Evolutionary conservation across 1,284 basidiomycete genomes (phyloP), one percentile per base, ranked within the genome.

Genomic region (Sanghuangporus baumii): DNA sequence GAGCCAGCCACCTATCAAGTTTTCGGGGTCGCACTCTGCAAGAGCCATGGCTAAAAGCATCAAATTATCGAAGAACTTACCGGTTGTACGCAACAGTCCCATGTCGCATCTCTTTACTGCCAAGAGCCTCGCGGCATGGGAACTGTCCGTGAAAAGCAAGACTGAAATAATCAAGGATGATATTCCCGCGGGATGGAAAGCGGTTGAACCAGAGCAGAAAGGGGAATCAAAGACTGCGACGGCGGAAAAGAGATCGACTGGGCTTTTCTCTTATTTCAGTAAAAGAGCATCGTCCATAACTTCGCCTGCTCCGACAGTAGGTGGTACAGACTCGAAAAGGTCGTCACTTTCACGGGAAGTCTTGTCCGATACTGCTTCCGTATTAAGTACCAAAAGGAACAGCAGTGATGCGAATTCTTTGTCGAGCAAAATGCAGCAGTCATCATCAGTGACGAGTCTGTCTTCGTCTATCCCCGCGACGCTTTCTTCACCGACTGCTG

Each of bases 71-170:
- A 81, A 85, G 63, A 82, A 87, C 67, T 71, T 80, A 43, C 72
- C 80, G 1, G 69, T 83, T 31, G 78, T 83, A 5, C 79, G 78
- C 23, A 71, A 69, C 43, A 88, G 88, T 67, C 89, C 89, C 1
- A 79, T 90, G 73, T 78, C 85, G 9, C 77, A 83, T 61, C 84
- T 88, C 67, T 70, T 88, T 46, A 76, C 82, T 8, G 83, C 86
- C 0, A 89, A 87, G 71, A 88, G 87, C 1, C 87, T 86, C 3
- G 81, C 81, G 16, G 83, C 87, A 36, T 91, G 89, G 89, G 87
- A 91, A 69, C 77, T 77, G 11, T 80, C 85, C 12, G 75, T 90
- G 0, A 89, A 84, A 71, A 76, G 81, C 2, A 76, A 74, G 52
- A 78, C 79, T 41, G 82, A 81, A 18, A 65, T 76, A 40, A 66